Base-by-base conservation (phyloP, 768 basidiomycete species). In the Panaeolus papilionaceus region DNA sequence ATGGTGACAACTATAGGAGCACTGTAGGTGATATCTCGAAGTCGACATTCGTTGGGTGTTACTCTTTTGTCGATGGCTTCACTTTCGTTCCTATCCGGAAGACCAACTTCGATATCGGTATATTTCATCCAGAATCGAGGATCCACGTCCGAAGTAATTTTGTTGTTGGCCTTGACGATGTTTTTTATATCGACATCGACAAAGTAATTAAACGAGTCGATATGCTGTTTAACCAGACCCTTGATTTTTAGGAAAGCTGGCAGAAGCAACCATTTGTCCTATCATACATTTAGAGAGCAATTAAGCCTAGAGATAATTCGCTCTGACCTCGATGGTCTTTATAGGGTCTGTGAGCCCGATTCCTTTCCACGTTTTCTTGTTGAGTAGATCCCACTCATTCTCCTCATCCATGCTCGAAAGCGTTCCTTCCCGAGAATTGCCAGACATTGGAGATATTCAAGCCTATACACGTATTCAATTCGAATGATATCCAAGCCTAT, bases 251-350 rank as follows among this genome's bases (percentile, higher is more conserved):
- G 84, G 75, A 99, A 99, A 10, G 96, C 97, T 1, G 98, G 98
- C 2, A 99, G 83, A 10, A 99, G 82, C 20, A 98, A 88, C 98
- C 98, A 99, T 89, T 99, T 99, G 77, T 99, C 98, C 96, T 98
- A 38, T 14, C 62, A 33, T 63, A 64, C 66, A 39, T 70, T 68
- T 65, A 58, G 54, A 63, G 23, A 40, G 28, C 65, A 20, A 69
- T 69, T 40, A 39, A 47, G 61, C 39, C 39, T 11, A 63, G 62
- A 39, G 49, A 66, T 38, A 44, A 64, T 38, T 58, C 26, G 33
- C n/a, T 78, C 89, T 72, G 75, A 95, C 96, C 87, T 98, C 92
- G 18, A 99, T 90, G 47, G 82, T 88, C 81, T 97, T 97, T 66
- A 98, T 89, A 0, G 94, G 92, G 79, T 96, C 96, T 12, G 91